Base-by-base conservation (phyloP, 805 yeast species). In the Zygosaccharomyces lentus region DNA sequence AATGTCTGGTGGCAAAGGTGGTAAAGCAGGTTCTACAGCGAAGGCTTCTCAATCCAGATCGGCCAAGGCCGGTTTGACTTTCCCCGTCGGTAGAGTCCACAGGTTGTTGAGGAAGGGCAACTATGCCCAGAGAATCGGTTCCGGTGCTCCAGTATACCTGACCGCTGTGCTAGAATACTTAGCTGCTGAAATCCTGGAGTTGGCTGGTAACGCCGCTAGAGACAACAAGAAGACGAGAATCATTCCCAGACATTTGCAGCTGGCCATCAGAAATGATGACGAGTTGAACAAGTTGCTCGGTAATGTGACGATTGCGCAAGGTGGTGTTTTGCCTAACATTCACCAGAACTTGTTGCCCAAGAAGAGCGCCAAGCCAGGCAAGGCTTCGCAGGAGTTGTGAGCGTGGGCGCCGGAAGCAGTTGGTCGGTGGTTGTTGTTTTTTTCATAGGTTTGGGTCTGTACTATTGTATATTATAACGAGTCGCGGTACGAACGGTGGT, bases 41-140 rank as follows among this genome's bases (percentile, higher is more conserved):
- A 91, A 91, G 77, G 89, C 95, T 66, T 84, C 97, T 68, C 93
- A 91, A 78, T 86, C 97, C 47, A 88, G 98, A 83, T 91, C 98
- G 61, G 84, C 96, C 56, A 91, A 89, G 80, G 97, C 98, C 69
- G 98, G 97, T 73, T 82, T 91, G 69, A 87, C 95, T 65, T 91
- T 91, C 95, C 98, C 98, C 77, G 98, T 91, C 60, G 98, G 98
- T 74, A 90, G 98, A 83, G 93, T 91, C 62, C 96, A 91, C 80
- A 84, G 97, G 77, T 80, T 90, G 63, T 76, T 91, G 68, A 87
- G 95, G 82, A 88, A 85, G 76, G 96, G 96, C 71, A 87, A 90
- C 84, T 87, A 91, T 78, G 95, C 97, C 67, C 95, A 90, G 77
- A 84, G 98, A 78, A 84, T 91, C 64, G 97, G 98, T 81, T 89